These are phyloP conservation scores for Penicillium antarcticum DNA, from an alignment of 495 filamentous ascomycete genomes.

Conservation along the genomic window DNA sequence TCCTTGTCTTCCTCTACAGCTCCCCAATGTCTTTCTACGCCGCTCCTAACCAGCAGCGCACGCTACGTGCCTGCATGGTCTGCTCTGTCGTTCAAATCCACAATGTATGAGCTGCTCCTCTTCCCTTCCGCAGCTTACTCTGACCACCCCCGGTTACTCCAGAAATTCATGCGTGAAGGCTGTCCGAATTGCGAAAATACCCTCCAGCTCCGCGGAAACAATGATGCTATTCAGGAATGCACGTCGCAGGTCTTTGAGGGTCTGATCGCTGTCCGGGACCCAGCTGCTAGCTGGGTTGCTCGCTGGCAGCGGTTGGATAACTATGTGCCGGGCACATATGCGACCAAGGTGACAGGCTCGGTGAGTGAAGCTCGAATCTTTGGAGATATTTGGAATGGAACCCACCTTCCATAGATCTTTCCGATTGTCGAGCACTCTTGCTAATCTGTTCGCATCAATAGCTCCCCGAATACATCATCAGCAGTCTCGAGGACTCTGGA, in stretches of 20 bases:
- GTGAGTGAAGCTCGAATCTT: conserved; percentile 34
- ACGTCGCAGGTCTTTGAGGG: conserved; percentile 95
- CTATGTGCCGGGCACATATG: conserved; percentile 85
- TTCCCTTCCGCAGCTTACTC: neutral
- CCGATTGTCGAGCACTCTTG: neutral
- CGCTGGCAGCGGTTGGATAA: conserved; percentile 89
- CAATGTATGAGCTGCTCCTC: conserved; percentile 49
- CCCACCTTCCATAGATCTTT: neutral
- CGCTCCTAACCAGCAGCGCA: conserved; percentile 65
- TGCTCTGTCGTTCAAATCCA: conserved; percentile 87
- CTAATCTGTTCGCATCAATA: conserved; percentile 16
- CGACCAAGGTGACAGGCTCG: conserved; percentile 82
- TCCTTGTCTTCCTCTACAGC: neutral
- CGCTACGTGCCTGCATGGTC: conserved; percentile 96
- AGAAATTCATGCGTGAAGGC: conserved; percentile 80
- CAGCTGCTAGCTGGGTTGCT: conserved; percentile 80
- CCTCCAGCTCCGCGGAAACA: conserved; percentile 72
- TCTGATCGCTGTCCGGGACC: conserved; percentile 75
- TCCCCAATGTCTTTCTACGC: conserved; percentile 52
- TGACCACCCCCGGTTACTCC: conserved; percentile 3
- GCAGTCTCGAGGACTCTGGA: conserved; percentile 63
- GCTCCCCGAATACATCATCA: conserved; percentile 63
- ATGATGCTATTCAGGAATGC: conserved; percentile 82
- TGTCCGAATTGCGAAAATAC: conserved; percentile 96
- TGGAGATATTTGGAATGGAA: neutral